Evolutionary conservation across 148 eudicot species (phyloP).

Genomic region (Nepenthes mirabilis): DNA sequence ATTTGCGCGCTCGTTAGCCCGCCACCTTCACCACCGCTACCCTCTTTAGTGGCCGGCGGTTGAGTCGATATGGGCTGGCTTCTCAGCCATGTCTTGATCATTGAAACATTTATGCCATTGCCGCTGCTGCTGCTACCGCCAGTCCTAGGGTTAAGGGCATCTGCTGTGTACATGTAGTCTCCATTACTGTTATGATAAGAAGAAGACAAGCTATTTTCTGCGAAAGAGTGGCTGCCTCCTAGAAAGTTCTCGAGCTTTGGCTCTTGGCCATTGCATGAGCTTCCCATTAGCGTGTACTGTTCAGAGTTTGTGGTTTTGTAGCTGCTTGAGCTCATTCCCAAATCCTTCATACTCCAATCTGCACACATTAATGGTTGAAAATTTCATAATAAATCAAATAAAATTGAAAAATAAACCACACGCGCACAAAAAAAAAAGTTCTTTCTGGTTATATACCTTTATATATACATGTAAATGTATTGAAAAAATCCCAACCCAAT

Average conservation of each 20-base stretch:
- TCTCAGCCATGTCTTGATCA: conserved; percentile 87
- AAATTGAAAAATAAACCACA: no score
- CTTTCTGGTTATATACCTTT: no score
- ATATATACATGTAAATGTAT: no score
- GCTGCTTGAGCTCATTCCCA: conserved; percentile 8
- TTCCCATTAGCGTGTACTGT: conserved; percentile 35
- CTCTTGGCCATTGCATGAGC: conserved; percentile 20
- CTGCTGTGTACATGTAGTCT: conserved; percentile 24
- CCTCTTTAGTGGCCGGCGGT: conserved; percentile 2
- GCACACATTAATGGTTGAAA: neutral
- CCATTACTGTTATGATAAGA: conserved; percentile 9
- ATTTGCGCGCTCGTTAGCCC: conserved; percentile 16
- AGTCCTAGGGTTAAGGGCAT: neutral
- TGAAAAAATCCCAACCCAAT: no score
- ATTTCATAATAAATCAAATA: neutral
- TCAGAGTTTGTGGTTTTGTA: conserved; percentile 9
- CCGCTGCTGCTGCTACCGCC: conserved; percentile 16
- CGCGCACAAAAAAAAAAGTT: no score
- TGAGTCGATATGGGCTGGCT: conserved; percentile 25
- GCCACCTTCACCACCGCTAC: conserved; percentile 8
- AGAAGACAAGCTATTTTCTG: conserved; percentile 5
- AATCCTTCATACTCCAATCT: conserved; percentile 56
- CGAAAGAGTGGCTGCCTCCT: conserved; percentile 31
- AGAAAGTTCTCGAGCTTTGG: conserved; percentile 90
- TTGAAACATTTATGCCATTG: conserved; percentile 45